A percentile compares a stretch with the other conserved stretches of the same genome.
These are phyloP conservation scores for Debaryomyces maramus DNA, from an alignment of 805 yeast species.

Conservation along the genomic window DNA sequence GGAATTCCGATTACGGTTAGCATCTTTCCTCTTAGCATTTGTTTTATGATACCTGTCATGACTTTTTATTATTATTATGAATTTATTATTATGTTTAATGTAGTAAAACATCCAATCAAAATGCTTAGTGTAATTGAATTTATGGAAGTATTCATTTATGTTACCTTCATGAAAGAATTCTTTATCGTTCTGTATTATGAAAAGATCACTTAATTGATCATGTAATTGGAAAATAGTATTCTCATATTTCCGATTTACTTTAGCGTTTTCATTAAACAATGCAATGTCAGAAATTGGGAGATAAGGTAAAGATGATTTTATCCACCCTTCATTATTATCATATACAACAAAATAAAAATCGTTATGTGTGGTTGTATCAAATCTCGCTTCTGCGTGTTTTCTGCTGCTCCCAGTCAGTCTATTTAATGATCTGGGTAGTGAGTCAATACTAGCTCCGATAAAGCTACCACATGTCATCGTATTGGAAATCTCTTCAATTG, in stretches of 20 bases:
- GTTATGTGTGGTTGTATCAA: slow-evolving; percentile 22
- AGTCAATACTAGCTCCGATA: slow-evolving; percentile 28
- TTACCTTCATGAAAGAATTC: slow-evolving; percentile 21
- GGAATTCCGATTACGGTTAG: slow-evolving; percentile 6
- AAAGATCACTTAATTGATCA: slow-evolving; percentile 36
- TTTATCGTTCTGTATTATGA: slow-evolving; percentile 22
- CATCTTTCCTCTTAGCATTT: slow-evolving; percentile 11
- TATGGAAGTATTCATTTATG: slow-evolving; percentile 39
- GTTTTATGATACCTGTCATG: slow-evolving; percentile 22
- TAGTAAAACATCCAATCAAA: slow-evolving; percentile 47
- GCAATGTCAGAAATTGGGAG: slow-evolving; percentile 20
- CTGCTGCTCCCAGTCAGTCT: slow-evolving; percentile 9
- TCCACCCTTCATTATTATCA: slow-evolving; percentile 21
- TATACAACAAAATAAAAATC: slow-evolving; percentile 40
- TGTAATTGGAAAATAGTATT: slow-evolving; percentile 39
- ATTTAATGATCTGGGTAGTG: slow-evolving; percentile 26
- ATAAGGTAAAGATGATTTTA: slow-evolving; percentile 40
- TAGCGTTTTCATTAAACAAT: slow-evolving; percentile 8
- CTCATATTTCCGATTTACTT: slow-evolving; percentile 15
- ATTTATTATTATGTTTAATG: slow-evolving; percentile 27
- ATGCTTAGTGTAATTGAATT: slow-evolving; percentile 35
- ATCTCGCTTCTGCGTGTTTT: not conserved
- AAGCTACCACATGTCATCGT: slow-evolving; percentile 16
- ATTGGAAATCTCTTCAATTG: slow-evolving; percentile 22
- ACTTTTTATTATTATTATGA: slow-evolving; percentile 36